Base-by-base conservation (phyloP, 768 basidiomycete genomes). In the Pulveroboletus sp. region DNA sequence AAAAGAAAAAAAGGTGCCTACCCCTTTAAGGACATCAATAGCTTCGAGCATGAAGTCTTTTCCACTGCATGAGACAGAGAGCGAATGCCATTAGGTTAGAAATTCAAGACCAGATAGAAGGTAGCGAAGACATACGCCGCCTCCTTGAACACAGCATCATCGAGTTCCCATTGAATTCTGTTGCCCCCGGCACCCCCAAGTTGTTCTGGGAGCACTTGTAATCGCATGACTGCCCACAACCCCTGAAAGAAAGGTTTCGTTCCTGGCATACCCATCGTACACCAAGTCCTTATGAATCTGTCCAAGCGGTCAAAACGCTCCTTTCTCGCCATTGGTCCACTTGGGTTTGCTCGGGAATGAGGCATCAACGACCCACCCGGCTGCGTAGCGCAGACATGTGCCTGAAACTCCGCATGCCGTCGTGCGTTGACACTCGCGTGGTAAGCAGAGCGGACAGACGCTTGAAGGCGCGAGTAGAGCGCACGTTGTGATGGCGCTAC, bases 31-130 rank as follows among this genome's bases (percentile, higher is more conserved):
- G 41, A 93, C 72, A 58, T 89, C 83, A 49, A 94, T 83, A 9
- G 89, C 90, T 70, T 94, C 92, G 44, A 89, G 75, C 91, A 93
- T 93, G 67, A 95, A 95, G 58, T 93, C 89, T 69, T 90, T 89
- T 51, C 93, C 93, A 63, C 92, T 94, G 68, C 46, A 52, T 58
- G 64, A 57, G 55, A 61, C 47, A 63, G 55, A 61, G 49, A 62
- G 10, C 56, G 41, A 43, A 13, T 56, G 50, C 53, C 21, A 42
- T 61, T 26, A 54, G 54, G 54, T 26, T 15, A 55, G 50, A 47
- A 33, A 54, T 40, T 31, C 27, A 33, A 49, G 24, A 24, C 5
- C 26, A 36, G 46, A 47, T 38, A 55, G 47, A 53, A 21, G 21
- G 21, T 51, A 30, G 47, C 39, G 40, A 26, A 47, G 30, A 80